phyloP scores from a whole-genome alignment of 208 protist species.

The Naegleria gruberi region DNA sequence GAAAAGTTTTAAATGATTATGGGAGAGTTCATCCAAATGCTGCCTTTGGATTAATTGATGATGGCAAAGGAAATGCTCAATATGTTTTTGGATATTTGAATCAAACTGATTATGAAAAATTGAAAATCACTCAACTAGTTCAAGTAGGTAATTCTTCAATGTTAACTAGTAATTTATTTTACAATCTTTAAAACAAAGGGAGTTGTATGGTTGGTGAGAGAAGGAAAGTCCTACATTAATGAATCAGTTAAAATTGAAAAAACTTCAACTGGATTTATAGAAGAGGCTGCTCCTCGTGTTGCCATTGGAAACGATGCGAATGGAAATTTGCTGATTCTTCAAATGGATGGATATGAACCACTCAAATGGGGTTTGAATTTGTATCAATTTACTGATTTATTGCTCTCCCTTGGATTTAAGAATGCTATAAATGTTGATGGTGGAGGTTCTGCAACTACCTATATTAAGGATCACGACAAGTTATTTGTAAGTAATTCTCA shows the following conservation, averaged over 20 bases:
- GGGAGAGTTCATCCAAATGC: not conserved
- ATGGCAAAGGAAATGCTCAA: not conserved
- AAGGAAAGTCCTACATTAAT: slow-evolving; percentile 29
- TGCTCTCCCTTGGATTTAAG: slow-evolving; percentile 31
- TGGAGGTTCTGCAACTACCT: slow-evolving; percentile 26
- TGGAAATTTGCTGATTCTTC: slow-evolving; percentile 28
- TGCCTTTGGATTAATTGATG: not conserved
- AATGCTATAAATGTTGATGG: slow-evolving; percentile 44
- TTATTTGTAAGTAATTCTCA: slow-evolving; percentile 19
- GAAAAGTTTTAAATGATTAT: not conserved
- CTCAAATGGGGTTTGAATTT: slow-evolving; percentile 12
- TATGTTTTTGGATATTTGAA: not conserved
- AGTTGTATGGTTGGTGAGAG: slow-evolving; percentile 32
- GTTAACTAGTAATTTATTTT: no score
- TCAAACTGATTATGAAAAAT: not conserved
- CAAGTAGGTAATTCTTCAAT: not conserved
- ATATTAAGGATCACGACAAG: not conserved
- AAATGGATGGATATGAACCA: slow-evolving; percentile 30
- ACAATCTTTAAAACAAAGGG: not conserved
- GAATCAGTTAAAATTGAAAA: slow-evolving; percentile 23
- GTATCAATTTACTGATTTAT: slow-evolving; percentile 26
- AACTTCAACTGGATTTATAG: slow-evolving; percentile 16
- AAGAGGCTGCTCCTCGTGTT: slow-evolving; percentile 19
- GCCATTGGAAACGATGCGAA: slow-evolving; percentile 26
- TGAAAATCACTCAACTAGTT: not conserved